These are phyloP conservation scores for Aspergillus luchuensis DNA, from an alignment of 2,329 filamentous ascomycete genomes.

Conservation along the genomic window DNA sequence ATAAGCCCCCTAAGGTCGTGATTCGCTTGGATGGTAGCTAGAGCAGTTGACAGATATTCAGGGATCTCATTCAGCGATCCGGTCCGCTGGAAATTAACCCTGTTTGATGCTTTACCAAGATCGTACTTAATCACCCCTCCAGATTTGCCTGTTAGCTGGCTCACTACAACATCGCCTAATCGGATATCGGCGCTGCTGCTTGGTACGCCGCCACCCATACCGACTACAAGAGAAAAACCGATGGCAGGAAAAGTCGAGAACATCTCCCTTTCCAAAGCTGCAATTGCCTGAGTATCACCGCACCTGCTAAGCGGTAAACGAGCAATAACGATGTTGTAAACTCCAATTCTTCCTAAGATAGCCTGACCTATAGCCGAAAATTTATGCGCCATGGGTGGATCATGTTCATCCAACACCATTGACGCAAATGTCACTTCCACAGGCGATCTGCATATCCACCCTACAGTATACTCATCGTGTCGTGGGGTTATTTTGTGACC, in stretches of 20 bases:
- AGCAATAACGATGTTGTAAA: neutral
- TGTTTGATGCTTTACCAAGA: neutral
- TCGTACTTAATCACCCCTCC: neutral
- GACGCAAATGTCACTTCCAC: too few species aligned
- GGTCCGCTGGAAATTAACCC: neutral
- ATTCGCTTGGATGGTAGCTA: too few species aligned
- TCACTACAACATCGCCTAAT: slow-evolving; percentile 1
- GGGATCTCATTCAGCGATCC: neutral
- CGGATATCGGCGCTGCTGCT: neutral
- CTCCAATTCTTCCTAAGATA: neutral
- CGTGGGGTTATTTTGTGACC: too few species aligned
- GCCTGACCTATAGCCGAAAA: too few species aligned
- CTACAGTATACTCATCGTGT: too few species aligned
- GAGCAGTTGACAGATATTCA: too few species aligned
- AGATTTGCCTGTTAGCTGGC: neutral
- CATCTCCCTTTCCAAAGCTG: neutral
- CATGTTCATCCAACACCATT: too few species aligned
- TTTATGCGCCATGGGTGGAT: too few species aligned
- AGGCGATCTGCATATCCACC: too few species aligned
- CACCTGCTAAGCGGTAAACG: neutral
- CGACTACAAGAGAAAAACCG: neutral
- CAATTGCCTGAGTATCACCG: too few species aligned
- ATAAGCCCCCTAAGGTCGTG: too few species aligned
- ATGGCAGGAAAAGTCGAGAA: neutral
- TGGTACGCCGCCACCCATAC: neutral